phyloP scores from a whole-genome alignment of 441 rosid species.

The Eruca vesicaria region DNA sequence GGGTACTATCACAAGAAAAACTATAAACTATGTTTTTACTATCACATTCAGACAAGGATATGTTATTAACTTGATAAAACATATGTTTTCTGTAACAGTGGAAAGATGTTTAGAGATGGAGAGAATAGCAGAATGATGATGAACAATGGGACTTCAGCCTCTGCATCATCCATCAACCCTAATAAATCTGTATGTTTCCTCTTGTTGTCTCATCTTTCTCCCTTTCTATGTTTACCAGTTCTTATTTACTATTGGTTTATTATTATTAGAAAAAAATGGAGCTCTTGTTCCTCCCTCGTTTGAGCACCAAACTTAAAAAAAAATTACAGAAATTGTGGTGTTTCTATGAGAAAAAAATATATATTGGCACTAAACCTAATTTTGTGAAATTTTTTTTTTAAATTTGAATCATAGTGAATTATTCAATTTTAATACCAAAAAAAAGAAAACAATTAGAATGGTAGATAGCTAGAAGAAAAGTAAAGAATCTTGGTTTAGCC shows the following conservation, averaged over 20 bases:
- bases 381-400: background rate
- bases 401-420: background rate
- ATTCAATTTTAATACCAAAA: background rate
- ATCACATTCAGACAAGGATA: background rate
- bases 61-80: background rate
- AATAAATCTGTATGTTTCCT: conserved; percentile 64
- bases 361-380: background rate
- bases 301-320: too few species aligned
- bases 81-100: conserved; percentile 32
- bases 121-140: conserved; percentile 68
- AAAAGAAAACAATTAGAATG: background rate
- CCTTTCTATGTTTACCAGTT: background rate
- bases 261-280: background rate
- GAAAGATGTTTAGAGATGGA: conserved; percentile 77
- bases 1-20: conserved; percentile 43
- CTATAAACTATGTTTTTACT: background rate
- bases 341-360: background rate
- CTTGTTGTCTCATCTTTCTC: conserved; percentile 24
- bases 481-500: background rate
- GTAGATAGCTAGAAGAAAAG: too few species aligned
- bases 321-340: background rate
- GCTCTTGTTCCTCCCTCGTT: background rate
- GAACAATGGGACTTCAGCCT: conserved; percentile 48
- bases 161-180: conserved; percentile 58
- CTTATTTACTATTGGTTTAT: background rate